Evolutionary conservation across 345 rosid genomes (phyloP).

Genomic region (Erucastrum elatum): DNA sequence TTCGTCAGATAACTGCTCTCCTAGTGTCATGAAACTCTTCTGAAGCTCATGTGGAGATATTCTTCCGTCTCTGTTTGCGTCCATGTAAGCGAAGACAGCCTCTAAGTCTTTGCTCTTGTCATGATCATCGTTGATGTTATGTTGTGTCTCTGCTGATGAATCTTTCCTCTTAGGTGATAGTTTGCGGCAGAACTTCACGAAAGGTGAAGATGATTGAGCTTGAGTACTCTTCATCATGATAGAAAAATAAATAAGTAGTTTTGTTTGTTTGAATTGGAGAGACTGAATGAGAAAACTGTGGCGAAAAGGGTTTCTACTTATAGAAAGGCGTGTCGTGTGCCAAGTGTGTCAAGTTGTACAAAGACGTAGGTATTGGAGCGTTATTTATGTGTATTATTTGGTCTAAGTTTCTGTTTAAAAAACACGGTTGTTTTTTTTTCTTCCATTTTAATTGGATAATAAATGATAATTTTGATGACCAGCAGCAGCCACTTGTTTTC

Average conservation of each 20-base stretch:
- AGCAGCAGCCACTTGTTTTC: neutral
- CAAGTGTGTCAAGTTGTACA: neutral
- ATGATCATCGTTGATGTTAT: neutral
- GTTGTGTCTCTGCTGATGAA: neutral
- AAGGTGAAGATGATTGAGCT: conserved; percentile 16
- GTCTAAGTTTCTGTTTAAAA: neutral
- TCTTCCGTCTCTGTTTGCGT: conserved; percentile 60
- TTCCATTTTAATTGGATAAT: neutral
- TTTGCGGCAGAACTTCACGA: conserved; percentile 20
- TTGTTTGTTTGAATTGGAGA: neutral
- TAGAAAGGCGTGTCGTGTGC: conserved; percentile 11
- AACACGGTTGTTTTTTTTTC: neutral
- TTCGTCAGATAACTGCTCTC: conserved; percentile 50
- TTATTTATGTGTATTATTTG: neutral
- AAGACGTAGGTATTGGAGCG: neutral
- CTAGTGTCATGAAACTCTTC: conserved; percentile 48
- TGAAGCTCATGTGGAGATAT: conserved; percentile 57
- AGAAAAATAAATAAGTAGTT: neutral
- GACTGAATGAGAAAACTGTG: conserved; percentile 15
- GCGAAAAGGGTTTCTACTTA: neutral
- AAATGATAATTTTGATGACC: neutral
- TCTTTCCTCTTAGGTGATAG: conserved; percentile 15
- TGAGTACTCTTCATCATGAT: conserved; percentile 27
- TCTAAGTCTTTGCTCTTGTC: conserved; percentile 34
- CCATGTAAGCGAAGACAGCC: conserved; percentile 56